Conservation (phyloP, 805 yeast species). For the Ogataea pignaliae region DNA sequence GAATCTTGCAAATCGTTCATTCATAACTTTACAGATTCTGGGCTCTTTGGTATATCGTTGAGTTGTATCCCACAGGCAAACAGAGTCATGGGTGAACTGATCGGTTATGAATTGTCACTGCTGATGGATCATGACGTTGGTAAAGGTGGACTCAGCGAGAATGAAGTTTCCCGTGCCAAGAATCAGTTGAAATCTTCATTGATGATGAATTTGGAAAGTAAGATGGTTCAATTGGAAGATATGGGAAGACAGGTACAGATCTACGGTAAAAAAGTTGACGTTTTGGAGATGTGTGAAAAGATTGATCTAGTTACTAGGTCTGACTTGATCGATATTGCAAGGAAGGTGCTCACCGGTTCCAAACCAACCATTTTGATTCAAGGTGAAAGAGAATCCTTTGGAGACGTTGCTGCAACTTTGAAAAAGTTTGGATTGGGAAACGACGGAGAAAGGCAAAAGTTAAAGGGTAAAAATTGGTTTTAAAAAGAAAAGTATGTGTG, state of each 20-base stretch:
- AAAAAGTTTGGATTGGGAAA: conserved; percentile 70
- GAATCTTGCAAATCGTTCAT: conserved; percentile 87
- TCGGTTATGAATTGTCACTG: conserved; percentile 56
- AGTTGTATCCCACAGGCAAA: conserved; percentile 87
- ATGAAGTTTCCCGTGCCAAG: conserved; percentile 84
- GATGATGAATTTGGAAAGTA: conserved; percentile 89
- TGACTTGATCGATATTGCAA: conserved; percentile 73
- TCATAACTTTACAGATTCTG: conserved; percentile 86
- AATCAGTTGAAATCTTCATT: conserved; percentile 85
- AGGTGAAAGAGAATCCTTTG: conserved; percentile 81
- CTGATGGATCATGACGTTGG: conserved; percentile 40
- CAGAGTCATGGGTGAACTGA: conserved; percentile 72
- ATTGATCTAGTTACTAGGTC: conserved; percentile 63
- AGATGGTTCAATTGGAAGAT: conserved; percentile 91
- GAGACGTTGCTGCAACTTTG: conserved; percentile 69
- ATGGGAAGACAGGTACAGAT: conserved; percentile 91
- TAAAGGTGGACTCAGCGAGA: conserved; percentile 57
- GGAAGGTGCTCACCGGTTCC: conserved; percentile 66
- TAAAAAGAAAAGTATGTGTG: background rate
- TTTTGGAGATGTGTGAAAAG: conserved; percentile 74
- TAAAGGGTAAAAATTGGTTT: background rate
- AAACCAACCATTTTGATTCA: conserved; percentile 85
- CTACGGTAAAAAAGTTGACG: conserved; percentile 69
- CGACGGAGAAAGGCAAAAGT: too few relatives aligned
- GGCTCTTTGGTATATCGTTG: conserved; percentile 84